Evolutionary conservation across 2,329 filamentous ascomycete genomes (phyloP).

Genomic region (Calonectria pteridis): DNA sequence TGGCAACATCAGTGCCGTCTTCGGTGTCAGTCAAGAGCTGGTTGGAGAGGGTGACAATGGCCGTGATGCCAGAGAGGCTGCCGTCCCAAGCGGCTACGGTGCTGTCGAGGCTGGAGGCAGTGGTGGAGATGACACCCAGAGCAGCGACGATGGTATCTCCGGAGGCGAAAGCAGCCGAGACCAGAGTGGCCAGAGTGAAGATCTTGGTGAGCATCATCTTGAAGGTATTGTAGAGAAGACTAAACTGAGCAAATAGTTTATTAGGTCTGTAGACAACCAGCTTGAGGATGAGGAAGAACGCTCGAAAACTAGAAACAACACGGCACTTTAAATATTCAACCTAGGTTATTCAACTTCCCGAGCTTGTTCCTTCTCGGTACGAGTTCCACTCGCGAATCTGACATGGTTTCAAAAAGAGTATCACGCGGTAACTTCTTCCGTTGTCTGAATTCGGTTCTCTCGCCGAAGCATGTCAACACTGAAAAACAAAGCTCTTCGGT

Average conservation of each 20-base stretch:
- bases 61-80: neutral
- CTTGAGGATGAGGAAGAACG: neutral
- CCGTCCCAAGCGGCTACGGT: slow-evolving; percentile 14
- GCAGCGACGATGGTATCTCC: slow-evolving; percentile 5
- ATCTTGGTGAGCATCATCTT: slow-evolving; percentile 17
- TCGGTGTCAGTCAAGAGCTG: slow-evolving; percentile 3
- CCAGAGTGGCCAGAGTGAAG: slow-evolving; percentile 4
- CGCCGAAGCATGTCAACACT: neutral
- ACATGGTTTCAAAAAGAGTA: neutral
- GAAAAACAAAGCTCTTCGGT: neutral
- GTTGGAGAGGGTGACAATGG: slow-evolving; percentile 10
- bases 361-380: neutral
- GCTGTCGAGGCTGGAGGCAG: neutral
- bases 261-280: neutral
- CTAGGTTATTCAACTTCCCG: neutral
- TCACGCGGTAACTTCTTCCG: neutral
- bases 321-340: neutral
- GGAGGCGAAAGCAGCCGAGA: slow-evolving; percentile 4
- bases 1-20: slow-evolving; percentile 4
- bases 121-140: neutral
- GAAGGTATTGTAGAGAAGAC: neutral
- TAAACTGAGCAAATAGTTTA: neutral
- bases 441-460: neutral
- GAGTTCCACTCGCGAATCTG: neutral
- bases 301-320: neutral